phyloP scores from a whole-genome alignment of 352 stramenopile genomes.

The Plasmopara halstedii region DNA sequence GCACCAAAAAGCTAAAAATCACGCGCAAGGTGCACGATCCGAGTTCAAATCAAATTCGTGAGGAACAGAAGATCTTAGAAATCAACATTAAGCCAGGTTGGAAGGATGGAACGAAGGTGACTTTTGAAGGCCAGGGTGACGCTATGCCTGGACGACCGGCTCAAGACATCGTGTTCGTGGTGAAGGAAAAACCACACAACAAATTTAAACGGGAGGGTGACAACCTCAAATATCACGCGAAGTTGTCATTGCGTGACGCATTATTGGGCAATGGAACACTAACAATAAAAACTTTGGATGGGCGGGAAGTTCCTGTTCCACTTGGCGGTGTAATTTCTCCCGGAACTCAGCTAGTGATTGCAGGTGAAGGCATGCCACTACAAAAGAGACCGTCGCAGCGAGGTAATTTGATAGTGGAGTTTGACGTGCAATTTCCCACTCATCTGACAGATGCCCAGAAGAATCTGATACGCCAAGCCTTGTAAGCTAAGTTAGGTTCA shows the following conservation, averaged over 20 bases:
- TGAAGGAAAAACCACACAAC: constrained; percentile 87
- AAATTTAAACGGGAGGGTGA: constrained; percentile 93
- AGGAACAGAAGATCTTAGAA: constrained; percentile 94
- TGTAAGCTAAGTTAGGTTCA: constrained; percentile 56
- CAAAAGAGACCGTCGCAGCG: constrained; percentile 70
- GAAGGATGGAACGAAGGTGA: constrained; percentile 94
- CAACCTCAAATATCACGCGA: constrained; percentile 92
- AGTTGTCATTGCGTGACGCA: constrained; percentile 93
- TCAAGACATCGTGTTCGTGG: constrained; percentile 94
- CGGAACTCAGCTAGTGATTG: constrained; percentile 88
- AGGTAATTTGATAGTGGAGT: constrained; percentile 94
- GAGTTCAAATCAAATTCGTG: constrained; percentile 78
- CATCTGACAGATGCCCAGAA: constrained; percentile 77
- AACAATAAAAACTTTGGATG: constrained; percentile 92
- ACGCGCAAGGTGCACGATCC: constrained; percentile 87
- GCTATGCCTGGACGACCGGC: constrained; percentile 84
- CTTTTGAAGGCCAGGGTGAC: constrained; percentile 91
- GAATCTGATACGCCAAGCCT: constrained; percentile 55
- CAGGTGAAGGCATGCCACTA: constrained; percentile 94
- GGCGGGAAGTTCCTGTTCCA: constrained; percentile 82
- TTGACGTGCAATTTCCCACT: constrained; percentile 95
- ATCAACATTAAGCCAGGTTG: constrained; percentile 95
- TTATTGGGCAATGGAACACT: constrained; percentile 89
- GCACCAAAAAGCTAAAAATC: constrained; percentile 92
- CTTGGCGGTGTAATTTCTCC: constrained; percentile 89